A percentile compares a stretch with the other conserved stretches of the same genome.
phyloP scores from a whole-genome alignment of 441 rosid genomes.

The Gossypium trilobum region DNA sequence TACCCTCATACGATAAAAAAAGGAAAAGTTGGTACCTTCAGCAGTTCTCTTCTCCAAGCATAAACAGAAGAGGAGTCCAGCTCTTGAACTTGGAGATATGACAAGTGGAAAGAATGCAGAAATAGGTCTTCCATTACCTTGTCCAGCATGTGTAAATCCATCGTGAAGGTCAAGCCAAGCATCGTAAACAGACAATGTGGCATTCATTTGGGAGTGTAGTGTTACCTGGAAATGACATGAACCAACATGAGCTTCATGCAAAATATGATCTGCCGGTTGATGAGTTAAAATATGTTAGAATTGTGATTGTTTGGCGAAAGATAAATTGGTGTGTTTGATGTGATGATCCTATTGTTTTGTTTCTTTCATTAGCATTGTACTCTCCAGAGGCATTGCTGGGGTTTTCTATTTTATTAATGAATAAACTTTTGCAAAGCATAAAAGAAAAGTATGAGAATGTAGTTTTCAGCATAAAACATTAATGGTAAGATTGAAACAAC shows the following conservation, averaged over 20 bases:
- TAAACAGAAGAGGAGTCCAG: slow-evolving; percentile 70
- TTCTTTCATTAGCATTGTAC: too few species aligned
- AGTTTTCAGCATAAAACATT: background rate
- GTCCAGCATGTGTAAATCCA: slow-evolving; percentile 68
- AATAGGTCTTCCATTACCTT: slow-evolving; percentile 73
- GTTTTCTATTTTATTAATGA: too few species aligned
- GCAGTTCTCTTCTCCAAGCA: slow-evolving; percentile 42
- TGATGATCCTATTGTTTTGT: too few species aligned
- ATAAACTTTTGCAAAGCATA: too few species aligned
- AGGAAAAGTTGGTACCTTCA: slow-evolving; percentile 33
- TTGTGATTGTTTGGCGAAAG: too few species aligned
- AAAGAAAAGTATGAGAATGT: background rate
- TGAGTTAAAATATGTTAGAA: too few species aligned
- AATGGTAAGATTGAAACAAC: background rate
- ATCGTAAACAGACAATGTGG: slow-evolving; percentile 68
- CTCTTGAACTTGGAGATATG: slow-evolving; percentile 68
- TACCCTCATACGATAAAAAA: background rate
- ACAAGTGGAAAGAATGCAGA: slow-evolving; percentile 72
- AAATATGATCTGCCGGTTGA: background rate
- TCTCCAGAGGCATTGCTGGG: too few species aligned
- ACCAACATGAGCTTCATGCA: background rate
- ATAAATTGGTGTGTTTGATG: too few species aligned
- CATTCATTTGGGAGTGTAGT: slow-evolving; percentile 85
- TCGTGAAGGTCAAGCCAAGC: slow-evolving; percentile 94
- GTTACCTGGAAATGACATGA: slow-evolving; percentile 51